These are phyloP conservation scores for Phaffia rhodozyma DNA, from an alignment of 1,284 basidiomycete species.

Conservation along the genomic window DNA sequence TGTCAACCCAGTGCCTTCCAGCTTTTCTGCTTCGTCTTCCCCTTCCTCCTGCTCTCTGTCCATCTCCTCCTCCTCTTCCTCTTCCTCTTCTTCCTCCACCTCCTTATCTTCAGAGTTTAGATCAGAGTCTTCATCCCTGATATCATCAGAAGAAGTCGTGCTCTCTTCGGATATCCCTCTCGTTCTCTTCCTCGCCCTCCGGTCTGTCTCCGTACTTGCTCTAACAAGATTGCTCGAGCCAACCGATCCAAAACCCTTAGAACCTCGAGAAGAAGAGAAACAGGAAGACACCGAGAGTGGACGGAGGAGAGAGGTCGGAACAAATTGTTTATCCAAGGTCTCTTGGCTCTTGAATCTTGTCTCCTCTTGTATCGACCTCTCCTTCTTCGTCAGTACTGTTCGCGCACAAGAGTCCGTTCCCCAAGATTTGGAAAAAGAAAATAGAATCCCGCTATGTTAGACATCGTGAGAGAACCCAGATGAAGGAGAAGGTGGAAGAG, in stretches of 20 bases:
- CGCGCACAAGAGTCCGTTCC: neutral
- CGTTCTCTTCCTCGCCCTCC: too few relatives aligned
- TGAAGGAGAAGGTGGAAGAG: neutral
- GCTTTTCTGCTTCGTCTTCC: slow-evolving; percentile 6
- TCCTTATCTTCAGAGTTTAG: slow-evolving; percentile 22
- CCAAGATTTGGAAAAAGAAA: neutral
- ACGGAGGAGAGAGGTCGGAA: too few relatives aligned
- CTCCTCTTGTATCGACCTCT: neutral
- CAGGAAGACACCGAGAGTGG: neutral
- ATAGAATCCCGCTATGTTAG: neutral
- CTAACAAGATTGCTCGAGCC: too few relatives aligned
- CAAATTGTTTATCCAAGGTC: too few relatives aligned
- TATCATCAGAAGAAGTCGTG: too few relatives aligned
- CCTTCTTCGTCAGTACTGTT: neutral
- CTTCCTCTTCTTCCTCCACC: slow-evolving; percentile 29
- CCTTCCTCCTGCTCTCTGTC: slow-evolving; percentile 29
- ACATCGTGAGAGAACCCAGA: neutral
- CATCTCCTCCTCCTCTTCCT: slow-evolving; percentile 24
- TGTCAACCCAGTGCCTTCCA: too few relatives aligned
- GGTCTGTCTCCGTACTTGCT: too few relatives aligned
- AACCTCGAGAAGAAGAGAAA: slow-evolving; percentile 19
- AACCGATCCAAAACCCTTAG: slow-evolving; percentile 19
- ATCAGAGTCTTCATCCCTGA: too few relatives aligned
- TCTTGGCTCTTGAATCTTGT: too few relatives aligned
- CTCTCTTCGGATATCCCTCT: too few relatives aligned